Percentiles rank a stretch among this genome's conserved stretches.
phyloP scores from a whole-genome alignment of 495 filamentous ascomycete species.

The Aspergillus coremiiformis region DNA sequence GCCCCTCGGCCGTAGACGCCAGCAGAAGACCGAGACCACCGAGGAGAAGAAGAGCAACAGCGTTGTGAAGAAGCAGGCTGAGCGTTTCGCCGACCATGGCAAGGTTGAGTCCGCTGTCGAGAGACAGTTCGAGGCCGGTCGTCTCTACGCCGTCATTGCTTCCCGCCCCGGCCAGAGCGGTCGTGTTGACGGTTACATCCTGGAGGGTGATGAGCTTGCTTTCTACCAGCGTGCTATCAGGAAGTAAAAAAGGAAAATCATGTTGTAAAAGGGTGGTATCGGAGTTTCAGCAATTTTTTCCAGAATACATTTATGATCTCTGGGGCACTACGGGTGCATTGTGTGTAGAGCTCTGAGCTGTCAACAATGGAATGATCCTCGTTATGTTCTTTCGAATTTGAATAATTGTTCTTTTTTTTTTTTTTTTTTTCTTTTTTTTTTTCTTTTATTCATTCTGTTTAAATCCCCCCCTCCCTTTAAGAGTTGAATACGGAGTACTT shows the following conservation, averaged over 20 bases:
- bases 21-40: slow-evolving; percentile 61
- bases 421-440: slow-evolving; percentile 1
- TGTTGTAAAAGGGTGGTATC: slow-evolving; percentile 36
- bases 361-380: slow-evolving; percentile 34
- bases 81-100: slow-evolving; percentile 66
- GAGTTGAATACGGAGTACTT: too few relatives aligned
- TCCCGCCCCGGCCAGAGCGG: slow-evolving; percentile 94
- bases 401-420: slow-evolving; percentile 7
- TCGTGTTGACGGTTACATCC: slow-evolving; percentile 91
- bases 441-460: not conserved
- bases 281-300: slow-evolving; percentile 43
- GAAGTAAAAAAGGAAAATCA: slow-evolving; percentile 62
- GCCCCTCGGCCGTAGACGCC: slow-evolving; percentile 78
- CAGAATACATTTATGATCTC: slow-evolving; percentile 35
- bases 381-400: slow-evolving; percentile 12
- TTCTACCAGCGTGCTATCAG: slow-evolving; percentile 99
- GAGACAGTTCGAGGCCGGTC: slow-evolving; percentile 98
- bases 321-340: slow-evolving; percentile 37
- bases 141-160: slow-evolving; percentile 85
- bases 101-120: slow-evolving; percentile 91
- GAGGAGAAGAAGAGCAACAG: slow-evolving; percentile 88
- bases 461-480: too few relatives aligned
- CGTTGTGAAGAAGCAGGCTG: slow-evolving; percentile 92
- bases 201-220: slow-evolving; percentile 97
- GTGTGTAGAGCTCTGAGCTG: slow-evolving; percentile 40